Conservation (phyloP, 805 yeast species). For the Isabelozyma heimii region DNA sequence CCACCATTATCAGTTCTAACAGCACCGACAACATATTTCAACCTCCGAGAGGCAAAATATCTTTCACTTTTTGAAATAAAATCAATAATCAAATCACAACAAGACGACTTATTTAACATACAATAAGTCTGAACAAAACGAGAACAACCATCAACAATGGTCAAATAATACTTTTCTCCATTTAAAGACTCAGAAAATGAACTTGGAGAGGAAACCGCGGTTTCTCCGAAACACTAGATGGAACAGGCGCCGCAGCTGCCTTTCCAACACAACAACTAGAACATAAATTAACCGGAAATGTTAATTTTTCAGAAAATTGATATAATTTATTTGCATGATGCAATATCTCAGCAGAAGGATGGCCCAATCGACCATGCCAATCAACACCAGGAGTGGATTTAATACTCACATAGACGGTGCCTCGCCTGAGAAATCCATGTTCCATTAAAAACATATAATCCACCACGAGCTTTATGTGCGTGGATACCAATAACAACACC, state of each 20-base stretch:
- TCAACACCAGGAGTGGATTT: too few species aligned
- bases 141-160: neutral
- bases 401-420: neutral
- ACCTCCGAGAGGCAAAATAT: neutral
- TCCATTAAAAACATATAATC: neutral
- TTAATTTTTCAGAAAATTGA: neutral
- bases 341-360: neutral
- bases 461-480: neutral
- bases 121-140: neutral
- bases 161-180: neutral
- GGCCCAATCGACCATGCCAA: neutral
- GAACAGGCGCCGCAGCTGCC: neutral
- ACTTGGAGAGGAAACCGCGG: neutral
- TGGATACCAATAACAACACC: neutral
- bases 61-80: neutral
- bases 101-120: neutral
- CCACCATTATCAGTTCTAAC: too few species aligned
- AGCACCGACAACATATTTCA: neutral
- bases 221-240: neutral
- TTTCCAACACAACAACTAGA: neutral
- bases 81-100: too few species aligned
- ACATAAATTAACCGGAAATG: neutral
- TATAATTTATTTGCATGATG: neutral
- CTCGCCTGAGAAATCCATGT: neutral
- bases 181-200: neutral